Conservation (phyloP, 2,329 filamentous ascomycete species). For the Pseudogymnoascus sp. region DNA sequence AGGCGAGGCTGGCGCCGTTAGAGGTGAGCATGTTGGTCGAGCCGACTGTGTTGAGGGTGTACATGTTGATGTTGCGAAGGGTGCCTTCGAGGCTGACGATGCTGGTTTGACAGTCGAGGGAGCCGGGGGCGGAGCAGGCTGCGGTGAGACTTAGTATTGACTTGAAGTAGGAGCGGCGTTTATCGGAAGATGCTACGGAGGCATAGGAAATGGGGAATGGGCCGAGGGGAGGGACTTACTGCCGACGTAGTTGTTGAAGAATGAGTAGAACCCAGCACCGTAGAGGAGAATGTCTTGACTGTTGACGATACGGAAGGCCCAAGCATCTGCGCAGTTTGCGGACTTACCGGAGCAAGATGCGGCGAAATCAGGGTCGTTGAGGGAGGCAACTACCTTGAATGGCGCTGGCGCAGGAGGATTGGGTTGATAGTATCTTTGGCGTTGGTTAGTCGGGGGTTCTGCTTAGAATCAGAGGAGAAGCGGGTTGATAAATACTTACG, state of each 20-base stretch:
- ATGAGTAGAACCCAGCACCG: conserved; percentile 48
- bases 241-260: conserved; percentile 48
- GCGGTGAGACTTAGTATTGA: too few species aligned
- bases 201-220: too few species aligned
- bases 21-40: conserved; percentile 19
- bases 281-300: conserved; percentile 41
- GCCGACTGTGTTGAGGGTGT: conserved; percentile 19
- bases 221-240: conserved; percentile 14
- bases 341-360: conserved; percentile 34
- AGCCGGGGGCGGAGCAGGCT: conserved; percentile 13
- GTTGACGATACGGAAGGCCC: conserved; percentile 55
- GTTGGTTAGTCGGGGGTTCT: neutral
- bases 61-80: conserved; percentile 16
- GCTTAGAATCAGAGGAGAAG: neutral
- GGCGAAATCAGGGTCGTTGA: conserved; percentile 43
- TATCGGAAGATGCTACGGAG: too few species aligned
- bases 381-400: conserved; percentile 38
- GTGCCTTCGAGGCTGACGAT: conserved; percentile 20
- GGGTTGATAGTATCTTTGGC: conserved; percentile 53
- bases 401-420: conserved; percentile 55
- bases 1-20: conserved; percentile 13
- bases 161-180: too few species aligned
- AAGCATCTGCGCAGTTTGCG: conserved; percentile 47
- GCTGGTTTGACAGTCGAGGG: conserved; percentile 20
- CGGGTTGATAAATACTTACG: conserved; percentile 38